Evolutionary conservation across 345 rosid genomes (phyloP).

Genomic region (Moricandia arvensis): DNA sequence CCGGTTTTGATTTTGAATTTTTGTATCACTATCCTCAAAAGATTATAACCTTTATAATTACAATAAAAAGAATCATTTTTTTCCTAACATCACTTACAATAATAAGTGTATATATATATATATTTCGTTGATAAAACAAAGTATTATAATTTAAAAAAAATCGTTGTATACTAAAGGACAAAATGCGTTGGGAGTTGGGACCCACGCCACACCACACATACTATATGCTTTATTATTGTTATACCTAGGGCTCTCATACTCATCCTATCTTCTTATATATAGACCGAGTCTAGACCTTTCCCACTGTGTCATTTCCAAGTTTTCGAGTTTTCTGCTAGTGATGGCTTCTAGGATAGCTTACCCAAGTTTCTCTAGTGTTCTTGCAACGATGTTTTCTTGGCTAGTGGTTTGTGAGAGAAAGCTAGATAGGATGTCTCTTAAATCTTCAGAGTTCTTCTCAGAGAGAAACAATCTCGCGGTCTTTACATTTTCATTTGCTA

Average conservation of each 20-base stretch:
- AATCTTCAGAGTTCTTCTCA: neutral
- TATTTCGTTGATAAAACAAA: too few relatives aligned
- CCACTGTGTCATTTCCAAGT: neutral
- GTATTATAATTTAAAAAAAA: too few relatives aligned
- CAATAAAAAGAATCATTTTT: too few relatives aligned
- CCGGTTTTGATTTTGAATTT: too few relatives aligned
- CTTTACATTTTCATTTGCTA: neutral
- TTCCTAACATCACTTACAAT: too few relatives aligned
- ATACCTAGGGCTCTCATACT: neutral
- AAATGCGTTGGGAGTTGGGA: neutral
- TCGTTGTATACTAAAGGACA: neutral
- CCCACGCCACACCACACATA: neutral
- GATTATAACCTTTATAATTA: too few relatives aligned
- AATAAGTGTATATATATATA: neutral
- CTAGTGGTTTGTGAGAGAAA: neutral
- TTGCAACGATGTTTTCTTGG: neutral
- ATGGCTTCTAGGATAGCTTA: neutral
- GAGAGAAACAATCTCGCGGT: neutral
- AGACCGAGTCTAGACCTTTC: neutral
- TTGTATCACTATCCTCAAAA: too few relatives aligned
- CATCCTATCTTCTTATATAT: neutral
- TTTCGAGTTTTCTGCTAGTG: neutral
- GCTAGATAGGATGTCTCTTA: neutral
- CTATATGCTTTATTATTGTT: neutral
- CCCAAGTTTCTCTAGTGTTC: neutral